Evolutionary conservation across 352 stramenopile species (phyloP).

Genomic region (Phytopythium boreale): DNA sequence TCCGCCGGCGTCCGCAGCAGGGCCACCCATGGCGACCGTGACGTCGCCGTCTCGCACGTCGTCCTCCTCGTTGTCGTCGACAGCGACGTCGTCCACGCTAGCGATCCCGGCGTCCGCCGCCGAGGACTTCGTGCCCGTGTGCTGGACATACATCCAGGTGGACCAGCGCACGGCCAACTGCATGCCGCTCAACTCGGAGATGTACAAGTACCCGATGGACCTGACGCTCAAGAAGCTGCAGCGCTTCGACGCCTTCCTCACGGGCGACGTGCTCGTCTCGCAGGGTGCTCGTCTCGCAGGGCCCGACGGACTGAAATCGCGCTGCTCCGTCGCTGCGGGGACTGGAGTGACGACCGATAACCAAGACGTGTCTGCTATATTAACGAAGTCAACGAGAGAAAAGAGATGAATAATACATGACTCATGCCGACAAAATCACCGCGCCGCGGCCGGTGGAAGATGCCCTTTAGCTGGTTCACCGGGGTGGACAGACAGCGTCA

Average conservation of each 20-base stretch:
- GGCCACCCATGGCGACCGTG: neutral
- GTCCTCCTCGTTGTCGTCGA: constrained; percentile 37
- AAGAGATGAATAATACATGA: neutral
- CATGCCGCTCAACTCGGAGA: constrained; percentile 61
- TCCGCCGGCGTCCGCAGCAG: neutral
- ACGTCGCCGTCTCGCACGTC: constrained; percentile 44
- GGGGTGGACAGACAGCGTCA: no score
- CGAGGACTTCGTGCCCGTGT: constrained; percentile 58
- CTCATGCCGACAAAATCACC: no score
- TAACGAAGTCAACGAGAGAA: neutral
- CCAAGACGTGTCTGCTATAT: neutral
- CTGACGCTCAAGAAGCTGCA: constrained; percentile 72
- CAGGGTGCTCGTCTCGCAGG: constrained; percentile 64
- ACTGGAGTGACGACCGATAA: no score
- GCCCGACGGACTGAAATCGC: constrained; percentile 3
- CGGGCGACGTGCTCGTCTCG: constrained; percentile 67
- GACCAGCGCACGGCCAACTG: constrained; percentile 78
- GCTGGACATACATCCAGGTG: constrained; percentile 82
- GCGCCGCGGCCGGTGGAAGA: no score
- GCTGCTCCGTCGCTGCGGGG: no score
- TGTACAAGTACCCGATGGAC: constrained; percentile 82
- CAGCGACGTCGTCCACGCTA: constrained; percentile 13
- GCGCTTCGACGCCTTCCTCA: constrained; percentile 74
- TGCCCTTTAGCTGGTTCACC: neutral
- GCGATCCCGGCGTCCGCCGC: constrained; percentile 24